These are phyloP conservation scores for Debaryomyces robertsiae DNA, from an alignment of 1,139 yeast genomes.

Conservation along the genomic window DNA sequence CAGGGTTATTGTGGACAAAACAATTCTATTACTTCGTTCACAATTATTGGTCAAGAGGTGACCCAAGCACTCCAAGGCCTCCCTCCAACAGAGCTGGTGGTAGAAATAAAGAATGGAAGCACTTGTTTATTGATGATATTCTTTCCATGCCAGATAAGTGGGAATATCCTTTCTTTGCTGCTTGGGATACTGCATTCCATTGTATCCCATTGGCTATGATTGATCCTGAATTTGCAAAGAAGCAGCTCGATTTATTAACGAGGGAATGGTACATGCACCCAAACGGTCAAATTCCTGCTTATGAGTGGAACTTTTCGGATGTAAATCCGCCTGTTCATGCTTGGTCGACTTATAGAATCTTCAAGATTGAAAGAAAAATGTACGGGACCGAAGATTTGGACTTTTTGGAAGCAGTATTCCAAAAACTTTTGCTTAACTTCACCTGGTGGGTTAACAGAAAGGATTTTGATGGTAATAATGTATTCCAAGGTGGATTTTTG, in stretches of 20 bases:
- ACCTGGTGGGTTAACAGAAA: constrained; percentile 99
- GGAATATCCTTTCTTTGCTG: constrained; percentile 97
- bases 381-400: constrained; percentile 81
- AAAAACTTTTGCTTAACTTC: constrained; percentile 83
- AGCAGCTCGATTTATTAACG: constrained; percentile 81
- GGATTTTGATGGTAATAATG: constrained; percentile 85
- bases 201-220: constrained; percentile 93
- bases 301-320: constrained; percentile 96
- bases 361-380: constrained; percentile 85
- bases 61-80: constrained; percentile 75
- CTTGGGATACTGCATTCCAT: constrained; percentile 98
- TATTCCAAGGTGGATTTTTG: constrained; percentile 93
- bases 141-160: constrained; percentile 93
- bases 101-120: constrained; percentile 87
- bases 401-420: constrained; percentile 89
- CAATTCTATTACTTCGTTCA: constrained; percentile 90
- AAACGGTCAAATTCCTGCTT: constrained; percentile 97
- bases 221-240: constrained; percentile 92
- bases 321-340: constrained; percentile 98
- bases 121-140: constrained; percentile 85
- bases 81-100: constrained; percentile 81
- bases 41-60: constrained; percentile 88
- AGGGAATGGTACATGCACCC: constrained; percentile 99
- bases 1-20: constrained; percentile 93
- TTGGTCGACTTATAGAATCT: constrained; percentile 92